Percentiles rank a stretch among this genome's conserved stretches.
These are phyloP conservation scores for Pterula multifida DNA, from an alignment of 1,284 basidiomycete species.

Conservation along the genomic window DNA sequence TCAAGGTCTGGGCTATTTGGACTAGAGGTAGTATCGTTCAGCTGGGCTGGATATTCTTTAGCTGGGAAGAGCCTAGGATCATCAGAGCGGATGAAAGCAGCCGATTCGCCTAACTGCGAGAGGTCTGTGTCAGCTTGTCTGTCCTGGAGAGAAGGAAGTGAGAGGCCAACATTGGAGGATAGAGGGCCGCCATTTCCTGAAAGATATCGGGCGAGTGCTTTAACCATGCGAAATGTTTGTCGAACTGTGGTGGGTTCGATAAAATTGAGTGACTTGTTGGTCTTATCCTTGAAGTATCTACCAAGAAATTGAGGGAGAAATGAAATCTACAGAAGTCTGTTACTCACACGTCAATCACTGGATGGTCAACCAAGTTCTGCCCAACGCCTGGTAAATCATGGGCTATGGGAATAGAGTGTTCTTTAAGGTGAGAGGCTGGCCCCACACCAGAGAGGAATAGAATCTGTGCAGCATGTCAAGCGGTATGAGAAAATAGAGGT, in stretches of 20 bases:
- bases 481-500: conserved; percentile 7
- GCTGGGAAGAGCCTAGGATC: conserved; percentile 39
- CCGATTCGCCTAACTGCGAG: conserved; percentile 41
- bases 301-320: neutral
- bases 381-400: conserved; percentile 50
- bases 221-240: conserved; percentile 22
- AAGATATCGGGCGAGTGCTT: conserved; percentile 29
- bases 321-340: neutral
- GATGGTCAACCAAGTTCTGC: conserved; percentile 47
- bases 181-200: conserved; percentile 32
- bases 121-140: neutral
- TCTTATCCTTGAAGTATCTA: conserved; percentile 35
- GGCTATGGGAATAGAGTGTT: conserved; percentile 36
- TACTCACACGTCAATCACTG: conserved; percentile 24
- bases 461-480: conserved; percentile 27
- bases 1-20: conserved; percentile 50
- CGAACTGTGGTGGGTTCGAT: conserved; percentile 23
- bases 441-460: conserved; percentile 65
- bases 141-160: neutral
- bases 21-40: conserved; percentile 43
- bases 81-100: conserved; percentile 43
- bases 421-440: conserved; percentile 37
- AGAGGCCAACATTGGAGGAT: conserved; percentile 36
- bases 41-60: conserved; percentile 23
- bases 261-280: conserved; percentile 27